Percentiles rank a stretch among this genome's conserved stretches.
Evolutionary conservation across 495 filamentous ascomycete genomes (phyloP).

Genomic region (Neurospora tetraspora): DNA sequence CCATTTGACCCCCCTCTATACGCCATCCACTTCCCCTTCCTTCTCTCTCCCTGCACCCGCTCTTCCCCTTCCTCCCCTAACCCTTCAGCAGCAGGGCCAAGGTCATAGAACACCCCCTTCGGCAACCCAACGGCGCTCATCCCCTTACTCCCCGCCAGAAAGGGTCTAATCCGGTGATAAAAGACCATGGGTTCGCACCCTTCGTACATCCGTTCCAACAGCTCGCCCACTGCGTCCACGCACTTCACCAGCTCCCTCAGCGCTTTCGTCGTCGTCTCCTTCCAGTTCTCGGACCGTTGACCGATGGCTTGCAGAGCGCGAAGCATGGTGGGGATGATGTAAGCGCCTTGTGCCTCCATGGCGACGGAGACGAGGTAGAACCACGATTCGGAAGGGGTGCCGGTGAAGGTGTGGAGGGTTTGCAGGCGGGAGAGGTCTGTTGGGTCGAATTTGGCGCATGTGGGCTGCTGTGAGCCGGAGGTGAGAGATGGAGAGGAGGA

Average conservation of each 20-base stretch:
- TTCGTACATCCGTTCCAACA: slow-evolving; percentile 81
- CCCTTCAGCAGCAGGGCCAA: slow-evolving; percentile 64
- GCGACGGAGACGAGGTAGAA: slow-evolving; percentile 92
- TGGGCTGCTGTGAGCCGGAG: neutral
- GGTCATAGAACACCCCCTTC: slow-evolving; percentile 74
- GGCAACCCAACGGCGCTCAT: slow-evolving; percentile 91
- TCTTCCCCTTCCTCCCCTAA: slow-evolving; percentile 66
- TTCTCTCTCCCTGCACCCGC: neutral
- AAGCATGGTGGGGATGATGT: slow-evolving; percentile 72
- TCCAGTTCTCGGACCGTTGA: slow-evolving; percentile 36
- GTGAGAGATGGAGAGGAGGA: neutral
- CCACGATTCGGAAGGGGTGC: slow-evolving; percentile 90
- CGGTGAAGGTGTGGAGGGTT: slow-evolving; percentile 79
- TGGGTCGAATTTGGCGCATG: slow-evolving; percentile 28
- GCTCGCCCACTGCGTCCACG: slow-evolving; percentile 55
- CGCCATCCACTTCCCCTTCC: slow-evolving; percentile 57
- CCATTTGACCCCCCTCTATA: slow-evolving; percentile 90
- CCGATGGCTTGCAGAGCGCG: slow-evolving; percentile 61
- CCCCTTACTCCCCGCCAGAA: slow-evolving; percentile 91
- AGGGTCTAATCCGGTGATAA: slow-evolving; percentile 87
- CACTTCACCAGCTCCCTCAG: slow-evolving; percentile 56
- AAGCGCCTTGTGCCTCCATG: slow-evolving; percentile 80
- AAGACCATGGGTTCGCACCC: slow-evolving; percentile 88
- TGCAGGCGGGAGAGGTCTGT: slow-evolving; percentile 62
- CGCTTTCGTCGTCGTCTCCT: slow-evolving; percentile 46